Percentiles rank a stretch among this genome's conserved stretches.
These are phyloP conservation scores for Chalaropsis thielavioides DNA, from an alignment of 2,329 filamentous ascomycete species.

Conservation along the genomic window DNA sequence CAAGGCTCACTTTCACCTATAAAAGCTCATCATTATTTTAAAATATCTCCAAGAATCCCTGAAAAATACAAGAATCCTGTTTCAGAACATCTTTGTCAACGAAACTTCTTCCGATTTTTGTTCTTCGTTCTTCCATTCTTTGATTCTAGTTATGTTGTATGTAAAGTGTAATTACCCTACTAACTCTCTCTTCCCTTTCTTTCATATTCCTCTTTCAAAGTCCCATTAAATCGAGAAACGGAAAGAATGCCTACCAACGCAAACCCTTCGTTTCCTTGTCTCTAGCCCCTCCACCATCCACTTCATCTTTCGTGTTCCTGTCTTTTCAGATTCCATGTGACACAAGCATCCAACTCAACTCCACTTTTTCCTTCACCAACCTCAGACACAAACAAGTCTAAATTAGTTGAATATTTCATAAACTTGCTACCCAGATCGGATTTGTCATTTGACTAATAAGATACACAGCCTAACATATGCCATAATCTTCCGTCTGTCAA, in stretches of 20 bases:
- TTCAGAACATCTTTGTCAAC: background rate
- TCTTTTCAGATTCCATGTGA: background rate
- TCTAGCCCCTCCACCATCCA: background rate
- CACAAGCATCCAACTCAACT: background rate
- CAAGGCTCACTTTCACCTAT: background rate
- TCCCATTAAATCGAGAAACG: background rate
- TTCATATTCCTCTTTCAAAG: background rate
- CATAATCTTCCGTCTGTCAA: constrained; percentile 6
- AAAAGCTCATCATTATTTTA: background rate
- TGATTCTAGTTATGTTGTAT: background rate
- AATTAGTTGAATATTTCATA: background rate
- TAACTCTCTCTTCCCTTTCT: background rate
- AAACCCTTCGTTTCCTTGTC: background rate
- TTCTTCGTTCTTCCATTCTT: background rate
- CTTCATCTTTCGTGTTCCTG: background rate
- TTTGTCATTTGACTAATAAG: constrained; percentile 9
- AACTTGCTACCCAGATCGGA: constrained; percentile 4
- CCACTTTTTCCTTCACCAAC: background rate
- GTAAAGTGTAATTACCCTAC: background rate
- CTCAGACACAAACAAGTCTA: background rate
- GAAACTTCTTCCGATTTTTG: background rate
- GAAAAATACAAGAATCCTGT: background rate
- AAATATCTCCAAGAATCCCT: background rate
- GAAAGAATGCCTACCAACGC: background rate
- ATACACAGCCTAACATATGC: constrained; percentile 11